These are phyloP conservation scores for Hibiscus syriacus DNA, from an alignment of 345 rosid genomes.

Conservation along the genomic window DNA sequence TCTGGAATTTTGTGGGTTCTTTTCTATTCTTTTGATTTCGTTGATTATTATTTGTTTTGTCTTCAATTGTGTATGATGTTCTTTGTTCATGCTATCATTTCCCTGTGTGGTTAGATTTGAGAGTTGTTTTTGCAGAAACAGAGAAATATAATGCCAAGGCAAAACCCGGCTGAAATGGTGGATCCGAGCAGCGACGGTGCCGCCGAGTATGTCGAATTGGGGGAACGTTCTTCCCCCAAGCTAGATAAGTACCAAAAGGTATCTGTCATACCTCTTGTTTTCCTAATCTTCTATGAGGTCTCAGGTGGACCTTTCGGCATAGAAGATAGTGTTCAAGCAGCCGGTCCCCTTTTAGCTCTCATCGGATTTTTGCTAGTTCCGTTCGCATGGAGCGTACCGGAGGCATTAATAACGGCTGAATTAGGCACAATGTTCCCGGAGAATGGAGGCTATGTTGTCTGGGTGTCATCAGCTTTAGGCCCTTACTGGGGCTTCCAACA, in stretches of 20 bases:
- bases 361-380: conserved; percentile 62
- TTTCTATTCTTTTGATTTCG: no score
- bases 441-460: conserved; percentile 71
- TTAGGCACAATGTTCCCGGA: conserved; percentile 85
- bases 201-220: conserved; percentile 23
- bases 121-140: conserved; percentile 31
- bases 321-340: conserved; percentile 65
- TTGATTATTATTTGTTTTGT: no score
- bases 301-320: conserved; percentile 83
- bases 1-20: no score
- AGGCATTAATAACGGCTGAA: conserved; percentile 72
- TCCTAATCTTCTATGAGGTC: conserved; percentile 58
- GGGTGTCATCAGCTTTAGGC: conserved; percentile 74
- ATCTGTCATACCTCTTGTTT: conserved; percentile 54
- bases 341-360: conserved; percentile 52
- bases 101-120: not conserved
- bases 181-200: conserved; percentile 5
- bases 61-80: not conserved
- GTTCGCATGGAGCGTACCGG: conserved; percentile 68
- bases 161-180: conserved; percentile 18
- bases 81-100: not conserved
- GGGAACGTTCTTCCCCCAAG: conserved; percentile 29
- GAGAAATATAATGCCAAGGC: conserved; percentile 18
- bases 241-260: conserved; percentile 37
- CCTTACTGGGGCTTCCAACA: conserved; percentile 81